Base-by-base conservation (phyloP, 352 stramenopile species). In the Globisporangium camurandrum region DNA sequence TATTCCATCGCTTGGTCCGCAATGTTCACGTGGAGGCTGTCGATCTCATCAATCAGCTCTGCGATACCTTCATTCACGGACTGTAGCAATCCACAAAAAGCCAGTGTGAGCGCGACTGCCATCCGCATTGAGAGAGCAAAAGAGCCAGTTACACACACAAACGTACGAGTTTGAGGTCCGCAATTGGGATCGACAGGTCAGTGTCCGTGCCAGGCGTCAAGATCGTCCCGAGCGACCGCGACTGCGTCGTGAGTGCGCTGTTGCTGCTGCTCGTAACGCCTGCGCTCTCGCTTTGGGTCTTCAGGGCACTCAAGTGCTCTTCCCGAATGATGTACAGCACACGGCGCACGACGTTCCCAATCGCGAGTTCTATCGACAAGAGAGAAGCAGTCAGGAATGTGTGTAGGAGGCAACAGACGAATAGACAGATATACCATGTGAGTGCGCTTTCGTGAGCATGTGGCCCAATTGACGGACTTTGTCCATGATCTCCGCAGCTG, bases 1-100 rank as follows among this genome's bases (percentile, higher is more conserved):
- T 98, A 96, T 56, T 97, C 90, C 63, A 90, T 91, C 19, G 91
- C 91, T 59, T 98, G 93, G 46, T 98, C 92, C 41, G 96, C 93
- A 62, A 98, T 98, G 50, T 95, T 97, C 40, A 96, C 92, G 66
- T 97, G 86, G 30, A 97, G 67, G 57, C 93, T 96, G 64, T 98
- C 92, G 47, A 98, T 86, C 58, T 98, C 95, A 20, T 93, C 80
- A 23, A 96, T 91, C 12, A 98, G 86, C 68, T 98, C 93, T 10
- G 85, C 71, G 51, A 98, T 97, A 11, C 87, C 92, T 64, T 98
- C 94, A 78, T 98, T 98, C 49, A 96, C 79, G 57, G 82, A 79
- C 85, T 97, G 33, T 24, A 62, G 40, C 39, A 28, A 5, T 6
- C 38, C 65, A 71, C 57, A 64, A 17, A 56, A 12, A 12, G n/a